Evolutionary conservation across 2,329 filamentous ascomycete species (phyloP).

Genomic region (Alternaria sp.): DNA sequence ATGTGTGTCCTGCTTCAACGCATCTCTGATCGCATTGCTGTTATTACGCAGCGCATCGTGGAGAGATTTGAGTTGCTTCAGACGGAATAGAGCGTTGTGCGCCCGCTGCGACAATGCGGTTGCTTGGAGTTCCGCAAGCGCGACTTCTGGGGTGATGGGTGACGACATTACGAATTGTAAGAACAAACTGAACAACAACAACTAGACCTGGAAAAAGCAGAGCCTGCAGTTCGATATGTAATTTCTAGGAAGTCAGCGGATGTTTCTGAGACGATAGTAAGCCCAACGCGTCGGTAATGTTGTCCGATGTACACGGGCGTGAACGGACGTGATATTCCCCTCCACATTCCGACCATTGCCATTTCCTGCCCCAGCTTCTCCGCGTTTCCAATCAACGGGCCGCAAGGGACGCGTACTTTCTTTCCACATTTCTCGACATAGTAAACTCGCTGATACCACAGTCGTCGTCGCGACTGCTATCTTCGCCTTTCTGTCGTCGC

Average conservation of each 20-base stretch:
- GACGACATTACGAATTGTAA: slow-evolving; percentile 19
- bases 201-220: neutral
- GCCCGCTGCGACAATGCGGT: slow-evolving; percentile 47
- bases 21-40: slow-evolving; percentile 48
- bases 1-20: slow-evolving; percentile 54
- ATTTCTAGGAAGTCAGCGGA: slow-evolving; percentile 2
- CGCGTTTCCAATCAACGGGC: slow-evolving; percentile 11
- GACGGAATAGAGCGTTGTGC: slow-evolving; percentile 58
- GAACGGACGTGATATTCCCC: neutral
- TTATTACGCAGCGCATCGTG: slow-evolving; percentile 52
- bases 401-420: neutral
- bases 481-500: neutral
- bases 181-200: neutral
- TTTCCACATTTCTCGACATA: neutral
- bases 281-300: slow-evolving; percentile 5
- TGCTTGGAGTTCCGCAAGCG: slow-evolving; percentile 47
- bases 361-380: slow-evolving; percentile 10
- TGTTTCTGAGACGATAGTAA: neutral
- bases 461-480: neutral
- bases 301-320: neutral
- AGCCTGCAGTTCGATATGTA: slow-evolving; percentile 10
- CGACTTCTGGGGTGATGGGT: slow-evolving; percentile 30
- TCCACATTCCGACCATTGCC: slow-evolving; percentile 30
- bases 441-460: neutral
- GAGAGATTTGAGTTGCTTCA: slow-evolving; percentile 57